Evolutionary conservation across 371 early-diverging fungal genomes (phyloP), one percentile per base, ranked within the genome.

Genomic region (Circinella umbellata): DNA sequence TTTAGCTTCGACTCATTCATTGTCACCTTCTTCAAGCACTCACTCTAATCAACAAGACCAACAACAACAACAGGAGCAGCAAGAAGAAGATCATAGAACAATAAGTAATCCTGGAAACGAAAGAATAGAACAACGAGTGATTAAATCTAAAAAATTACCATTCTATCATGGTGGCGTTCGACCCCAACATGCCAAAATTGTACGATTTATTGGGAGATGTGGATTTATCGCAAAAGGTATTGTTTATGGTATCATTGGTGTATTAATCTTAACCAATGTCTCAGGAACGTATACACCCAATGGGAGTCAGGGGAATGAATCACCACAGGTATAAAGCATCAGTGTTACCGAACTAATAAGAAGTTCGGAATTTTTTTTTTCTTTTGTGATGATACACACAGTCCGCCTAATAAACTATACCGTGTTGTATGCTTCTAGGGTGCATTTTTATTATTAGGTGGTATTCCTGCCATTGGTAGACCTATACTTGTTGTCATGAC

Each of bases 171-270:
- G 71, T 15, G 71, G 71, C 18, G 63, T 71, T 4, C 61, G 71
- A 35, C 66, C 71, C 3, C 37, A 61, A 35, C 71, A 71, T 62
- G 42, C 11, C 61, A 61, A 57, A 34, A 39, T 66, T 55, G 62
- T 71, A 18, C 66, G 71, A 8, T 51, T 71, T 13, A 71, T 71
- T 20, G 71, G 71, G 0, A 66, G 67, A 4, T 71, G 61, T 18
- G 84, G 84, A 2, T 84, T 84, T 48, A 72, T 78, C 27, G 82
- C 82, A 4, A 84, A 84, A 71, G 84, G 77, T 11, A 65, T 84
- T 35, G 84, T 84, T 2, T 84, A 84, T 61, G 84, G 82, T 3
- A 76, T 80, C 60, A 84, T 84, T 59, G 82, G 84, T 39, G 82
- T 80, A 0, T 68, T 84, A 37, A 80, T 80, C 5, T 70, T 76